phyloP scores from a whole-genome alignment of 2,329 filamentous ascomycete species.

The Trichoderma semiorbis region DNA sequence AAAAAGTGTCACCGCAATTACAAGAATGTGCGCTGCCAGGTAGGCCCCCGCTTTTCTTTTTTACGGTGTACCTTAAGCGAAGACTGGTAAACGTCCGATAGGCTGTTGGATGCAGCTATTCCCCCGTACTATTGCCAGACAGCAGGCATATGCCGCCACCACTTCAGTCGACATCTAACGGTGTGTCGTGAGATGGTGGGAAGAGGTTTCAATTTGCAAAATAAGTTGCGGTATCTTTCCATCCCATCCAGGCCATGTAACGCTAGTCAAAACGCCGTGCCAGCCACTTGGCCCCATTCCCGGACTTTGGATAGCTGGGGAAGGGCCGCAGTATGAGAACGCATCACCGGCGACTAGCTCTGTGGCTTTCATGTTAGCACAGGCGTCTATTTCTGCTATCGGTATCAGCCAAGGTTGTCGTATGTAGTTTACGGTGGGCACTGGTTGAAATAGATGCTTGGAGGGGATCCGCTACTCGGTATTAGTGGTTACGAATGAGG shows the following conservation, averaged over 20 bases:
- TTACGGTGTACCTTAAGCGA: constrained; percentile 14
- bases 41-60: neutral
- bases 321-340: neutral
- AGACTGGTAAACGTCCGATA: constrained; percentile 13
- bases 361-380: neutral
- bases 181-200: neutral
- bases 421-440: neutral
- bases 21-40: neutral
- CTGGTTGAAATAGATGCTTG: neutral
- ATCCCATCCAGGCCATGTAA: neutral
- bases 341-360: neutral
- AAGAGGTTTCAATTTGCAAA: neutral
- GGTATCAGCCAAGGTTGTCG: neutral
- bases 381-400: neutral
- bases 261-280: neutral
- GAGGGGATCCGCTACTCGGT: neutral
- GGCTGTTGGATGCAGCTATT: constrained; percentile 1
- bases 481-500: neutral
- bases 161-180: constrained; percentile 2
- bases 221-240: neutral
- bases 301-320: neutral
- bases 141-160: neutral
- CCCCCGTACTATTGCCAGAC: constrained; percentile 11
- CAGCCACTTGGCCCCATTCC: neutral
- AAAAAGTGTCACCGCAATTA: constrained; percentile 11